phyloP scores from a whole-genome alignment of 78 protist genomes.

The Acrasis kona region DNA sequence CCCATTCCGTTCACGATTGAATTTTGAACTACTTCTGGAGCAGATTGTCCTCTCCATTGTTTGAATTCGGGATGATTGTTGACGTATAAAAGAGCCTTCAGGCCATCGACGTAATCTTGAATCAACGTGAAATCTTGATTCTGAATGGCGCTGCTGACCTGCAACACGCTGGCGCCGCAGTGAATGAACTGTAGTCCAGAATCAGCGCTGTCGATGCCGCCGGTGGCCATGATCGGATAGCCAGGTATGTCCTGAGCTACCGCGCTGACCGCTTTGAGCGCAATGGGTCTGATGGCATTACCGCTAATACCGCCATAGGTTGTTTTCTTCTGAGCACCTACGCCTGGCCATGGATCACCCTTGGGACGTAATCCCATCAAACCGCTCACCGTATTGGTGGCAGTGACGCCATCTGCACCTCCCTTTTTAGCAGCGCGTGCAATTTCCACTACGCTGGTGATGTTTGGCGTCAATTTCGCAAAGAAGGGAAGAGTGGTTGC shows the following conservation, averaged over 20 bases:
- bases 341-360: slow-evolving; percentile 74
- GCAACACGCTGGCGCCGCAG: slow-evolving; percentile 75
- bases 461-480: slow-evolving; percentile 93
- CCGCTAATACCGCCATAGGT: slow-evolving; percentile 92
- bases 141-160: slow-evolving; percentile 83
- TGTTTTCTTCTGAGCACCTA: slow-evolving; percentile 74
- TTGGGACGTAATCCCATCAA: slow-evolving; percentile 68
- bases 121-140: slow-evolving; percentile 91
- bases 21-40: slow-evolving; percentile 32
- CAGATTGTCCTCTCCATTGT: slow-evolving; percentile 79
- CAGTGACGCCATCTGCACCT: slow-evolving; percentile 89
- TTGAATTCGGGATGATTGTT: slow-evolving; percentile 63
- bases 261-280: slow-evolving; percentile 39
- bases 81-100: slow-evolving; percentile 72
- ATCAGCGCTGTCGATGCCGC: slow-evolving; percentile 86
- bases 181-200: slow-evolving; percentile 74
- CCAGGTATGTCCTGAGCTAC: slow-evolving; percentile 60
- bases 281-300: slow-evolving; percentile 86
- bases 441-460: slow-evolving; percentile 50
- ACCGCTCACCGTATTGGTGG: slow-evolving; percentile 69
- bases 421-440: slow-evolving; percentile 84
- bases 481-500: slow-evolving; percentile 75
- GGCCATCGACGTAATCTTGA: slow-evolving; percentile 83
- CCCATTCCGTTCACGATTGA: not conserved
- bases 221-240: slow-evolving; percentile 49